These are phyloP conservation scores for Reutealis trisperma DNA, from an alignment of 345 rosid species.

Conservation along the genomic window DNA sequence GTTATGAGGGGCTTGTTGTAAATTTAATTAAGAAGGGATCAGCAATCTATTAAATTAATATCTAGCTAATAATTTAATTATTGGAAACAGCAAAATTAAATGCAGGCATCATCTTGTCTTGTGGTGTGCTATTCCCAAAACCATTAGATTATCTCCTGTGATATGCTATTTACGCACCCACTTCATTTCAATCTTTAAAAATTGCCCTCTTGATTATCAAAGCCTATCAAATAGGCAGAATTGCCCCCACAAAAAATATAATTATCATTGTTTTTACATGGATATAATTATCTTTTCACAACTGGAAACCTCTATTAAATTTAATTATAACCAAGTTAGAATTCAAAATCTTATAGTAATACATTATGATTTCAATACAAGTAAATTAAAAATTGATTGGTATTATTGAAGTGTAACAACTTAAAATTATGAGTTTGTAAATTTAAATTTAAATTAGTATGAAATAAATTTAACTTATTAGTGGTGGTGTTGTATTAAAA, in stretches of 20 bases:
- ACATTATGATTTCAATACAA: too few relatives aligned
- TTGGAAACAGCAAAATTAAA: conserved; percentile 33
- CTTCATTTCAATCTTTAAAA: conserved; percentile 1
- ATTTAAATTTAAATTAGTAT: too few relatives aligned
- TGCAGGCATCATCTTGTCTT: conserved; percentile 26
- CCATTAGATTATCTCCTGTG: neutral
- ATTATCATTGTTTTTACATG: neutral
- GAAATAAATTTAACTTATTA: too few relatives aligned
- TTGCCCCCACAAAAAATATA: conserved; percentile 1
- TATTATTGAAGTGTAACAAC: too few relatives aligned
- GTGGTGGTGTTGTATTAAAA: too few relatives aligned
- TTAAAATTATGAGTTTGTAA: too few relatives aligned
- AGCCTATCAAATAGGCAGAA: neutral
- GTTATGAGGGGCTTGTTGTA: conserved; percentile 20
- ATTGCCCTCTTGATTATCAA: neutral
- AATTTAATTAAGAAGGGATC: neutral
- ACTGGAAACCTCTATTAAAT: neutral
- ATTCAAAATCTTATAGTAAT: too few relatives aligned
- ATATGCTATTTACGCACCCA: conserved; percentile 21
- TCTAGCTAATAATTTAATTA: conserved; percentile 19
- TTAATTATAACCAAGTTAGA: too few relatives aligned
- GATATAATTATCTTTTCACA: conserved; percentile 26
- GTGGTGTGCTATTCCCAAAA: conserved; percentile 35
- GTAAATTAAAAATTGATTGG: too few relatives aligned
- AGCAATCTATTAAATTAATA: conserved; percentile 10